Percentiles rank a stretch among this genome's conserved stretches.
phyloP scores from a whole-genome alignment of 78 protist genomes.

The Speleostelium caveatum region DNA sequence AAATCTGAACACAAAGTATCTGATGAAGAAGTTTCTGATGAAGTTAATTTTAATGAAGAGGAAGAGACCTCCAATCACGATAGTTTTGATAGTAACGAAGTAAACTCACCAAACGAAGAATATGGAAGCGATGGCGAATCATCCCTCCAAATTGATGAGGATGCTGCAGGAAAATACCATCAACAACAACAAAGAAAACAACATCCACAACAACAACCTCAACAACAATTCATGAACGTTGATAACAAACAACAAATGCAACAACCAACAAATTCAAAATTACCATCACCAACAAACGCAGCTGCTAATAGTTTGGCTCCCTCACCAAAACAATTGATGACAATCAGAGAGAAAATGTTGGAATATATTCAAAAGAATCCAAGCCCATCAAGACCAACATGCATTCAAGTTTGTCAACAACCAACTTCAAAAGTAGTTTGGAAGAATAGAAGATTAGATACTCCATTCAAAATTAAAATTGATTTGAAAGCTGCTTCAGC shows the following conservation, averaged over 20 bases:
- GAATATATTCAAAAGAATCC: conserved; percentile 76
- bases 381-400: conserved; percentile 39
- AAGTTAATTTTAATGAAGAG: conserved; percentile 20
- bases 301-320: conserved; percentile 34
- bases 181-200: neutral
- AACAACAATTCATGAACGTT: neutral
- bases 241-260: neutral
- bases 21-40: conserved; percentile 70
- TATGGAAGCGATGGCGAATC: conserved; percentile 31
- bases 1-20: neutral
- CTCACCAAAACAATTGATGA: conserved; percentile 77
- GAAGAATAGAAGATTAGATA: conserved; percentile 71
- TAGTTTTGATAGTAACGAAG: conserved; percentile 68
- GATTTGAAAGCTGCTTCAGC: conserved; percentile 47
- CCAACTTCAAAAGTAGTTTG: conserved; percentile 67
- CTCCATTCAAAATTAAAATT: conserved; percentile 55
- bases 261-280: neutral
- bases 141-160: conserved; percentile 37
- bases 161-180: neutral
- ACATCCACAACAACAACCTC: conserved; percentile 9
- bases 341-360: conserved; percentile 63
- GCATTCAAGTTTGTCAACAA: conserved; percentile 61
- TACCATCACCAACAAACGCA: neutral
- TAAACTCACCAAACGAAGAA: conserved; percentile 41
- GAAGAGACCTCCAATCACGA: conserved; percentile 58